Conservation (phyloP, 2,329 filamentous ascomycete genomes). For the Furcasterigmium furcatum region DNA sequence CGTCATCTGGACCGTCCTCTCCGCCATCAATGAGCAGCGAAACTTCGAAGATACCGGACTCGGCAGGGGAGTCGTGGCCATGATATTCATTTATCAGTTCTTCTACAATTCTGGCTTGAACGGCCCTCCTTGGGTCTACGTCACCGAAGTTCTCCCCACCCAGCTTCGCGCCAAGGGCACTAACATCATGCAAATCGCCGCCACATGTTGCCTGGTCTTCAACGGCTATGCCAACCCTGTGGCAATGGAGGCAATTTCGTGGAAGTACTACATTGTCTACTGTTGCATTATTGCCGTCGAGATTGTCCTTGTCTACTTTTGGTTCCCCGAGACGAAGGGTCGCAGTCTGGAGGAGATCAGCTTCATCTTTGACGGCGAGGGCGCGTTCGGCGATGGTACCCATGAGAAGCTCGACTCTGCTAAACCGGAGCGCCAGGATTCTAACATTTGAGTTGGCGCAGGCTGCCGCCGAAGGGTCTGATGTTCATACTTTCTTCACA, state of each 20-base stretch:
- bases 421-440: too few relatives aligned
- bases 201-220: constrained; percentile 20
- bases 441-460: too few relatives aligned
- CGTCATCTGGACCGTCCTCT: constrained; percentile 11
- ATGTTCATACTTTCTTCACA: too few relatives aligned
- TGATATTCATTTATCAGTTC: constrained; percentile 28
- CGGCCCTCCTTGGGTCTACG: constrained; percentile 36
- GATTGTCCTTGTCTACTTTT: constrained; percentile 9
- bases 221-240: constrained; percentile 38
- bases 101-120: constrained; percentile 29
- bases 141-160: constrained; percentile 39
- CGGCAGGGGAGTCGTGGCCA: constrained; percentile 21
- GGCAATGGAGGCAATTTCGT: constrained; percentile 21
- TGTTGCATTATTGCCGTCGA: constrained; percentile 10
- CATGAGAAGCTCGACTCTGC: not conserved
- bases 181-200: constrained; percentile 18
- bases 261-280: constrained; percentile 35
- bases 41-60: too few relatives aligned
- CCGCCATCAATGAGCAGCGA: too few relatives aligned
- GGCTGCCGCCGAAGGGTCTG: too few relatives aligned
- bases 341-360: constrained; percentile 11
- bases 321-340: constrained; percentile 13
- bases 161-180: constrained; percentile 28
- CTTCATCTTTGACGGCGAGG: constrained; percentile 8
- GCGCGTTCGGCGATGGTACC: not conserved